Percentiles rank a stretch among this genome's conserved stretches.
Evolutionary conservation across 257 asterid genomes (phyloP).

Genomic region (Buddleja alternifolia): DNA sequence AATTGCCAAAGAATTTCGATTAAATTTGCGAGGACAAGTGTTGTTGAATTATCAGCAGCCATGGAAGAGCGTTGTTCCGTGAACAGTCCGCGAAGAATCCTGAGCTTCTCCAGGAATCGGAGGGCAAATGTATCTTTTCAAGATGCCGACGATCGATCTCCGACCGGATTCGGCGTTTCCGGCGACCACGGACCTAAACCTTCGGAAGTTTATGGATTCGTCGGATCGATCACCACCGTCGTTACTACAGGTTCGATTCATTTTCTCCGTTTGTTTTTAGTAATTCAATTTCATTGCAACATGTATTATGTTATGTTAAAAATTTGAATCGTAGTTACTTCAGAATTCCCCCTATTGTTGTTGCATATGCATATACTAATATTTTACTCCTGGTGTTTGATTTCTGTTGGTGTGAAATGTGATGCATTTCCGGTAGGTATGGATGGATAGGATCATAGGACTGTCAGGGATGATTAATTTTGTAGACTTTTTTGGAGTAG

Average conservation of each 20-base stretch:
- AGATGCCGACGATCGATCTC: slow-evolving; percentile 48
- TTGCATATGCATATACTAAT: not conserved
- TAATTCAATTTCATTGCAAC: not conserved
- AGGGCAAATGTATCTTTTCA: slow-evolving; percentile 50
- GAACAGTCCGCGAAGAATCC: slow-evolving; percentile 69
- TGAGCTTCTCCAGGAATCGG: slow-evolving; percentile 78
- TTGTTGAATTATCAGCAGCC: too few species aligned
- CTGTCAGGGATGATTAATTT: slow-evolving; percentile 5
- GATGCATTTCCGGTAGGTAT: not conserved
- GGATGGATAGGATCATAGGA: not conserved
- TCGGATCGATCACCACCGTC: slow-evolving; percentile 89
- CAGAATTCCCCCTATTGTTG: not conserved
- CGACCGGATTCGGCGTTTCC: slow-evolving; percentile 42
- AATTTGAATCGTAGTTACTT: not conserved
- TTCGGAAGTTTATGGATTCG: slow-evolving; percentile 92
- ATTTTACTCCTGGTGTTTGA: not conserved
- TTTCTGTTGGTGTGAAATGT: not conserved
- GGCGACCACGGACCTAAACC: slow-evolving; percentile 65
- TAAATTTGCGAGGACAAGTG: too few species aligned
- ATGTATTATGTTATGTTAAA: not conserved
- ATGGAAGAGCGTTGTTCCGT: slow-evolving; percentile 70
- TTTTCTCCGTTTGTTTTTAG: not conserved
- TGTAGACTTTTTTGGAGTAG: not conserved
- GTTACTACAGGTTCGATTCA: slow-evolving; percentile 70
- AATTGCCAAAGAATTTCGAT: too few species aligned